Evolutionary conservation across 1,284 basidiomycete genomes (phyloP), one percentile per base, ranked within the genome.

Genomic region (Cerioporus squamosus): DNA sequence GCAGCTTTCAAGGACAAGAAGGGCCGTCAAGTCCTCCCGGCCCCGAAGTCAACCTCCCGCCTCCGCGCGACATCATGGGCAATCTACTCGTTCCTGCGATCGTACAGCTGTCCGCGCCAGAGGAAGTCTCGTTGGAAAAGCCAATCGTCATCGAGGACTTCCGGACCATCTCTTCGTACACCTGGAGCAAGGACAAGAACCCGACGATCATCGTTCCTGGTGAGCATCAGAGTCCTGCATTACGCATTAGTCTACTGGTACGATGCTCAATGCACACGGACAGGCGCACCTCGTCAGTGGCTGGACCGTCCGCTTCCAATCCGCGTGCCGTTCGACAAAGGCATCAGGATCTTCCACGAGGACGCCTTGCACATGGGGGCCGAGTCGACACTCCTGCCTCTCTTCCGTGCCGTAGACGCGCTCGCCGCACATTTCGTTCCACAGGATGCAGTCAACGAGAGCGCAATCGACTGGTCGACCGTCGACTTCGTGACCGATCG

Each of bases 401-500:
- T 86, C 46, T 70, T 87, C 48, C 73, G 71, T 1, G 80, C 84
- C 0, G 80, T 83, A 17, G 81, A 84, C 53, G 67, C 72, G 15
- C 66, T 75, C 17, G 66, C 68, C 12, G 68, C 73, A 44, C 68
- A 73, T 7, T 66, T 69, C 18, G 69, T 42, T 42, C 40, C 40
- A 18, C 40, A n/a, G 12, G 40, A 42, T 7, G 40, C 40, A n/a
- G 40, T 42, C 3, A 36, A 36, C n/a, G 51, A 47, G 18, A 52
- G 47, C 22, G 33, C 50, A 12, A 50, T 85, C 53, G 76, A 83
- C 57, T 85, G 85, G 81, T 53, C 74, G 5, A 62, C 71, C 1
- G 69, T 84, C 38, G 84, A 87, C 64, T 73, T 87, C 55, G 74
- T 87, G 50, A 84, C 83, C 0, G 84, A 86, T 64, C 77, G 86